Base-by-base conservation (phyloP, 805 yeast species). In the Candida insectorum region DNA sequence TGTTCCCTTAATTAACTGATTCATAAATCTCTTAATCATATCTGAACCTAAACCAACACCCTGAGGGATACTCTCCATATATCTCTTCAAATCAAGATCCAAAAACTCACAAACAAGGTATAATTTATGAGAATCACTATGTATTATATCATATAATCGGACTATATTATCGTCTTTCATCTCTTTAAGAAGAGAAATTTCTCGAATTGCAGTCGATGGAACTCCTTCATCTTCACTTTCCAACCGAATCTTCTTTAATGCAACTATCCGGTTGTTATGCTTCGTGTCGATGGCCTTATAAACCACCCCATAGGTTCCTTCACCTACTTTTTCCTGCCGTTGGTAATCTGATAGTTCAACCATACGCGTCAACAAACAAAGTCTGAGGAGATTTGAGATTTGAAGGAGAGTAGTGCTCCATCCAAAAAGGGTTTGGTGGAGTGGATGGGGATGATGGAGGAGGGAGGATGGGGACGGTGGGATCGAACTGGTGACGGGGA, bases 151-250 rank as follows among this genome's bases (percentile, higher is more conserved):
- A 58, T 81, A 86, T 26, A 93, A 71, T 29, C 95, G 71, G 16
- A 93, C 97, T 33, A 91, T 89, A 60, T 91, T 88, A 41, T 87
- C 95, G 62, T 93, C 96, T 44, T 86, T 77, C 73, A 93, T 73
- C 57, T 93, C 98, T 58, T 93, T 91, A 60, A 93, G 73, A 28
- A 93, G 71, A 2, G 97, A 91, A 48, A 93, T 93, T 56, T 93
- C 98, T 49, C 98, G 74, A 39, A 93, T 93, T 5, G 98, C 97
- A 0, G 98, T 93, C 2, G 97, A 88, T 2, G 98, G 98, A 15
- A 94, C 97, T 13, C 98, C 98, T 58, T 93, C 98, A 58, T 87
- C 95, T 59, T 93, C 98, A 14, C 95, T 86, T 57, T 93, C 98
- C 33, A 93, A 66, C 38, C 97, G 77, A 58, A 93, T 94, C 63